Evolutionary conservation across 768 basidiomycete species (phyloP).

Genomic region (Trametes maxima): DNA sequence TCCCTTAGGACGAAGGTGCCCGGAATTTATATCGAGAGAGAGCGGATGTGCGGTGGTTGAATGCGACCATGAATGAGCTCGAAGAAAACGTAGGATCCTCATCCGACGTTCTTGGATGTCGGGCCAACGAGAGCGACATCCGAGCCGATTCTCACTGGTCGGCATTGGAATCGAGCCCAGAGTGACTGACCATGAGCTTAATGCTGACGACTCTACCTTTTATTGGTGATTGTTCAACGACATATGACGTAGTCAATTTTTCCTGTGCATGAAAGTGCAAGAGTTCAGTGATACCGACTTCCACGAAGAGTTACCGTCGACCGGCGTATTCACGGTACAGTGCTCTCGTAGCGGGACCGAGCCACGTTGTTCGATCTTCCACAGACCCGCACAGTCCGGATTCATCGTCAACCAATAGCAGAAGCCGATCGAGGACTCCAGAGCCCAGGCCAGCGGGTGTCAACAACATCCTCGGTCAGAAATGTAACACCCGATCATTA

Average conservation of each 20-base stretch:
- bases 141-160: neutral
- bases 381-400: no score
- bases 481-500: no score
- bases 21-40: conserved; percentile 1
- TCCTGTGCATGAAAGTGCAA: no score
- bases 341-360: no score
- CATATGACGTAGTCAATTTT: no score
- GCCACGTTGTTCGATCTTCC: no score
- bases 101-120: neutral
- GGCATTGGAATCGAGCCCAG: conserved; percentile 9
- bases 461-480: no score
- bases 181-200: neutral
- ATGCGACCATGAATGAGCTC: neutral
- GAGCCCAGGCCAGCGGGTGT: no score
- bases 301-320: neutral
- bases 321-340: no score
- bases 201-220: neutral
- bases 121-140: neutral
- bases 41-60: neutral
- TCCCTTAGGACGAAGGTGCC: conserved; percentile 2
- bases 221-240: neutral
- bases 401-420: no score
- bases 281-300: neutral
- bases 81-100: neutral
- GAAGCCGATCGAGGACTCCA: no score